Base-by-base conservation (phyloP, 2,329 filamentous ascomycete genomes). In the Cercospora janseana region DNA sequence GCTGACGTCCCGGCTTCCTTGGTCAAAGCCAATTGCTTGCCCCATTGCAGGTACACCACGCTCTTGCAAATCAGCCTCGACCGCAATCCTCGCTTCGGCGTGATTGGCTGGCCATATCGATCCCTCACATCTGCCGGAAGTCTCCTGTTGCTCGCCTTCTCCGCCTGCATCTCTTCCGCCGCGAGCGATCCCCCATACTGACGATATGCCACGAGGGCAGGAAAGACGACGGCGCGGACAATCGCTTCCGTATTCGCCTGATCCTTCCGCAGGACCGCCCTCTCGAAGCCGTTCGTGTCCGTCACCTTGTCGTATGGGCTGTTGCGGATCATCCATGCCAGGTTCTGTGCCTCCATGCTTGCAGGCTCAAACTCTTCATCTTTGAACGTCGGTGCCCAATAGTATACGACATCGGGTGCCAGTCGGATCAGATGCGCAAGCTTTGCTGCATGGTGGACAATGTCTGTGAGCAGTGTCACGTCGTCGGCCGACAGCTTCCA, bases 381-480 rank as follows among this genome's bases (percentile, higher is more conserved):
- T 32, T 68, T 67, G 63, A 65, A 66, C 0, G 61, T 57, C 6
- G 61, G 57, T 15, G 60, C 51, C 53, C 61, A 66, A 54, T 64
- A 60, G 54, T 63, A 67, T 18, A 66, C 49, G 10, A 58, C 58
- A 28, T 62, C 51, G 23, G 42, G 47, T 6, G 51, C 47, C 6
- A 18, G 41, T 16, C 61, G 62, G 49, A 66, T 63, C 44, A 47
- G 15, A 18, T 40, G 20, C 10, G 54, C 58, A 9, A 65, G 44
- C 6, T 48, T 16, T 5, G 52, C 59, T 9, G 64, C 59, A 8
- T 34, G 15, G 6, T 18, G 13, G 16, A 67, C 57, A 20, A 65
- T 58, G 9, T 48, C 28, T 23, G 34, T 18, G 9, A 47, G 44
- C 8, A 18, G 10, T 7, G 34, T 16, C 16, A 35, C 4, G 18